These are phyloP conservation scores for Protomyces inundatus DNA, from an alignment of 1,139 yeast species.

Conservation along the genomic window DNA sequence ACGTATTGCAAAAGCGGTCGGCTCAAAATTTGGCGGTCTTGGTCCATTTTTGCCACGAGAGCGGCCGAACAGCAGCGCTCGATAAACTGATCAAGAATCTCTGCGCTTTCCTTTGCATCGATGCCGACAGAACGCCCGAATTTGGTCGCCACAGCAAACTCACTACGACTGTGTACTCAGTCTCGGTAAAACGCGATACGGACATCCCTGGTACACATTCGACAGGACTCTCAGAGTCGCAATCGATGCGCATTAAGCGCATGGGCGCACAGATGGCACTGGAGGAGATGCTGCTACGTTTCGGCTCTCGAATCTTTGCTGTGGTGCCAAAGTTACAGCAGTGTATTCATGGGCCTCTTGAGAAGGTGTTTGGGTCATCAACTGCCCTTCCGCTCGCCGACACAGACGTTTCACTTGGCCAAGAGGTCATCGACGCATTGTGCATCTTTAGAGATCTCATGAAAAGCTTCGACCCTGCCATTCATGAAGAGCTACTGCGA, in stretches of 20 bases:
- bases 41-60: conserved; percentile 52
- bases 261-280: conserved; percentile 75
- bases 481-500: conserved; percentile 50
- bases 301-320: conserved; percentile 52
- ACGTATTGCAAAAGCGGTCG: conserved; percentile 62
- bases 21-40: conserved; percentile 65
- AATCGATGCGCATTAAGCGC: conserved; percentile 72
- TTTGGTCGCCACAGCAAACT: conserved; percentile 62
- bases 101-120: conserved; percentile 91
- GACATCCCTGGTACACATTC: conserved; percentile 60
- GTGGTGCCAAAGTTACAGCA: conserved; percentile 64
- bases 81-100: conserved; percentile 85
- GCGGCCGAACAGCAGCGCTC: conserved; percentile 64
- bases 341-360: conserved; percentile 64
- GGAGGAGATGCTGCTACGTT: conserved; percentile 47
- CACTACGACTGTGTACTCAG: conserved; percentile 60
- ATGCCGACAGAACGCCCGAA: conserved; percentile 93
- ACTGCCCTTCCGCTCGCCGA: conserved; percentile 36
- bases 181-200: conserved; percentile 62
- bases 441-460: conserved; percentile 74
- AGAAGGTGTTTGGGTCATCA: conserved; percentile 26
- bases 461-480: conserved; percentile 52
- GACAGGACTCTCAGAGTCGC: conserved; percentile 56
- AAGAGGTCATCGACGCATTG: conserved; percentile 75
- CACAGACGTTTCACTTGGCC: conserved; percentile 55